Conservation (phyloP, 225 moss, liverwort and hornwort genomes). For the Neckera pumila region DNA sequence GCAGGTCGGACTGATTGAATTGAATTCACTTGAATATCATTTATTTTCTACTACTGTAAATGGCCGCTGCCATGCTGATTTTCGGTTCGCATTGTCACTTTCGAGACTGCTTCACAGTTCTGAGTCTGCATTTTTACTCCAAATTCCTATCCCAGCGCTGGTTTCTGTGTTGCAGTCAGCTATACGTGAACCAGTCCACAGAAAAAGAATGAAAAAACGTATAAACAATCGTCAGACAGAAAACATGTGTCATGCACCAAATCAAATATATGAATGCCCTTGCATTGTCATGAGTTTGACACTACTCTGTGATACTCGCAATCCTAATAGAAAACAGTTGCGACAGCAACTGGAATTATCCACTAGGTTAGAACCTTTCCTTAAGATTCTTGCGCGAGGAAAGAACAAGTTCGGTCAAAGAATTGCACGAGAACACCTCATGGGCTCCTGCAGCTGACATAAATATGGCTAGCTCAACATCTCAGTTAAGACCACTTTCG, state of each 20-base stretch:
- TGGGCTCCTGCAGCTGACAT: background rate
- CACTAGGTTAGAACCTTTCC: background rate
- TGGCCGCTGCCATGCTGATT: no score
- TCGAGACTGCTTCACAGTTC: background rate
- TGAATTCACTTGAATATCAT: background rate
- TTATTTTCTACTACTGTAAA: background rate
- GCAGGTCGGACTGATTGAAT: no score
- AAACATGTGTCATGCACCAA: background rate
- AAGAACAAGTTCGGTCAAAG: background rate
- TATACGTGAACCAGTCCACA: background rate
- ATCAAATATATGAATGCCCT: background rate
- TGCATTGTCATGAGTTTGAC: background rate
- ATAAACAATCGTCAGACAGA: background rate
- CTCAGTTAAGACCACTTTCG: background rate
- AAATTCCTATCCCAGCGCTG: background rate
- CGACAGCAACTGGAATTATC: conserved; percentile 1
- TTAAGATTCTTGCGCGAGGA: background rate
- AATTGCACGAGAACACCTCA: background rate
- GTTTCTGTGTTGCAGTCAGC: background rate
- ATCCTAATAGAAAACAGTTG: background rate
- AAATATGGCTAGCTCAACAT: background rate
- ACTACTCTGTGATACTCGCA: background rate
- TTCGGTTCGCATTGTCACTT: background rate
- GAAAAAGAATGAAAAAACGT: background rate
- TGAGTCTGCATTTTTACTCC: background rate